Base-by-base conservation (phyloP, 1,284 basidiomycete species). In the Malassezia psittaci region DNA sequence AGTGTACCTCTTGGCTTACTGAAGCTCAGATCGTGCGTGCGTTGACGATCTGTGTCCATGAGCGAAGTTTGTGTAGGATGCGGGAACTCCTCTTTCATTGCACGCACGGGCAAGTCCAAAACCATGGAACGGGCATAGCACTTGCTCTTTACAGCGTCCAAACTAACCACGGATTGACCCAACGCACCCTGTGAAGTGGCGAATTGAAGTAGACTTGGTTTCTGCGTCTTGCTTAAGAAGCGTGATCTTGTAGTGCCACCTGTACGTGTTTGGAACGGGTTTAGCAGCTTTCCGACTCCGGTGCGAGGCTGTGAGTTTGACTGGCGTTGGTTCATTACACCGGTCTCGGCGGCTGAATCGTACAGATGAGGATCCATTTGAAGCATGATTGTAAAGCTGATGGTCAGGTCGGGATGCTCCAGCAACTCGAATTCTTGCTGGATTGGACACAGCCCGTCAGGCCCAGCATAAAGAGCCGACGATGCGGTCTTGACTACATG, bases 401-500 rank as follows among this genome's bases (percentile, higher is more conserved):
- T 66, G 37, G 68, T 64, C 51, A 74, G 66, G 44, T 67, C 65
- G 52, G 65, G 61, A 59, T 72, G 71, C 59, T 74, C 66, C 49
- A 74, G 62, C 56, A 74, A 60, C 68, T 94, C 90, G 67, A 96
- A 96, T 75, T 96, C 90, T 74, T 93, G 89, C 48, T 87, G 85
- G 61, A 96, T 87, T 18, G 79, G 79, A 52, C 82, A 82, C 15
- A 50, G 37, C 5, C 48, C 51, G 29, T 86, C 83, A 36, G 51
- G 44, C 29, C 85, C 83, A 37, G 79, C 77, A 33, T 77, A 78
- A 3, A 96, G 77, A 10, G 78, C 77, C 40, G 80, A 81, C 66
- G 88, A 87, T 0, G 88, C 90, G 0, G 91, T 96, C 5, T 88
- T 88, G 52, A 98, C 93, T 64, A 86, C 91, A 76, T 96, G 90